Conservation (phyloP, 306 rosid genomes). For the Medicago truncatula region MtrunA17r5.0-ANR NC_053046.1:41257001-41257500, state of each 20-base stretch:
- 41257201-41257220: neutral
- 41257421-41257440: no score
- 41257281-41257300: neutral
- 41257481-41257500: neutral
- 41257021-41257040: conserved; percentile 25
- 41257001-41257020: conserved; percentile 25
- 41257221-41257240: neutral
- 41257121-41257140: neutral
- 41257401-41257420: no score
- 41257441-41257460: conserved; percentile 8
- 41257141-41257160: conserved; percentile 7
- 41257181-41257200: neutral
- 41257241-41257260: neutral
- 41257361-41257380: neutral
- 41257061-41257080: conserved; percentile 1
- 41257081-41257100: neutral
- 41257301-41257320: neutral
- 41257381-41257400: neutral
- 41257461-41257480: conserved; percentile 26
- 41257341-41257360: neutral
- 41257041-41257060: conserved; percentile 24
- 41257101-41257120: neutral
- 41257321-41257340: neutral
- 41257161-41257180: neutral
- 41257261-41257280: neutral